Percentiles rank a stretch among this genome's conserved stretches.
Evolutionary conservation across 805 yeast species (phyloP).

Genomic region (Yarrowia bubula): DNA sequence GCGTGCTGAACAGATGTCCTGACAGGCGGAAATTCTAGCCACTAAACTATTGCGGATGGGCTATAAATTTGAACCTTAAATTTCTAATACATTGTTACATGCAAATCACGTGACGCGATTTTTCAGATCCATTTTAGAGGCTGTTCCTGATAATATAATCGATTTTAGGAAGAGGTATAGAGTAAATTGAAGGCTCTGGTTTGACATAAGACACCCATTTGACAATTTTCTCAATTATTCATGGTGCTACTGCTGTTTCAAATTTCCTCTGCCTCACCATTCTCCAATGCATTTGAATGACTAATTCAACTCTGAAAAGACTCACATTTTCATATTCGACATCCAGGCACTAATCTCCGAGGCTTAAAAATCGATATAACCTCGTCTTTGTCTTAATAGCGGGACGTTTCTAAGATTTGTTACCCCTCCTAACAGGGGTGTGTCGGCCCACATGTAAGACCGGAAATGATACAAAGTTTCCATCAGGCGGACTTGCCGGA

Average conservation of each 20-base stretch:
- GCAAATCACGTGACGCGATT: not conserved
- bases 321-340: not conserved
- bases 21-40: slow-evolving; percentile 45
- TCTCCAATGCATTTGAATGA: too few species aligned
- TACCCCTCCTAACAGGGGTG: slow-evolving; percentile 14
- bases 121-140: too few species aligned
- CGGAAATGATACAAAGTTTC: not conserved
- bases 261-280: too few species aligned
- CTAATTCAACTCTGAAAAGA: too few species aligned
- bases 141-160: too few species aligned
- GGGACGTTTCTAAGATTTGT: not conserved
- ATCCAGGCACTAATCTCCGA: not conserved
- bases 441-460: not conserved
- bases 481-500: not conserved
- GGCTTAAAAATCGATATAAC: not conserved
- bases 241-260: too few species aligned
- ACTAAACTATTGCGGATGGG: slow-evolving; percentile 39
- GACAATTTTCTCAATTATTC: too few species aligned
- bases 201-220: too few species aligned
- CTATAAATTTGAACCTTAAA: not conserved
- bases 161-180: too few species aligned
- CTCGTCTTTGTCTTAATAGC: not conserved
- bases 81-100: not conserved
- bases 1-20: slow-evolving; percentile 27
- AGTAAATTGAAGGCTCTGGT: too few species aligned